phyloP scores from a whole-genome alignment of 768 basidiomycete species.

The Lactarius sanguifluus region DNA sequence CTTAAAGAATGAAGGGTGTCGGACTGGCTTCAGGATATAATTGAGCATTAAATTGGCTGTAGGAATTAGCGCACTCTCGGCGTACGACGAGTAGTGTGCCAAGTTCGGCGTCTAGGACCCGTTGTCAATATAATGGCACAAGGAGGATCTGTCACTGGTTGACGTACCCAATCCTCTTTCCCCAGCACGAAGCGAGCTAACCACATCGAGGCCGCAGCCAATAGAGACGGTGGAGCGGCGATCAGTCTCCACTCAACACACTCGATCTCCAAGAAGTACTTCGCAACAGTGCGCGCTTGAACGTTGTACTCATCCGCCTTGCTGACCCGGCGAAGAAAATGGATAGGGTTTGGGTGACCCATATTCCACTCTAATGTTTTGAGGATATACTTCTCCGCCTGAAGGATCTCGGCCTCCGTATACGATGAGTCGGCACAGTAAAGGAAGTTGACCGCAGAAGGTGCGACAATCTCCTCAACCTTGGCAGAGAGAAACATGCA shows the following conservation, averaged over 20 bases:
- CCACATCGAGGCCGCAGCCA: slow-evolving; percentile 87
- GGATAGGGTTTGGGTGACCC: slow-evolving; percentile 84
- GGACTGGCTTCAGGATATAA: slow-evolving; percentile 72
- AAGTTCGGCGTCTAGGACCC: slow-evolving; percentile 71
- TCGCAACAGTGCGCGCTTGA: slow-evolving; percentile 81
- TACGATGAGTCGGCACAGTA: slow-evolving; percentile 78
- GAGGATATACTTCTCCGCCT: slow-evolving; percentile 86
- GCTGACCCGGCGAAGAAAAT: slow-evolving; percentile 84
- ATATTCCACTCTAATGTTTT: slow-evolving; percentile 86
- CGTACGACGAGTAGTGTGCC: slow-evolving; percentile 84
- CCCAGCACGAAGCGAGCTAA: slow-evolving; percentile 77
- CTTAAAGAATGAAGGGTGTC: slow-evolving; percentile 77
- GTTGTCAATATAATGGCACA: slow-evolving; percentile 22
- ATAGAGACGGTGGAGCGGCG: slow-evolving; percentile 66
- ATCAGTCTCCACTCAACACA: slow-evolving; percentile 81
- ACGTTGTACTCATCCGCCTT: slow-evolving; percentile 93
- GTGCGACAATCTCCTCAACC: slow-evolving; percentile 90
- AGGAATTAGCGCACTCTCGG: slow-evolving; percentile 75
- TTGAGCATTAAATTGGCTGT: slow-evolving; percentile 86
- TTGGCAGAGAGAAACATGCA: slow-evolving; percentile 88
- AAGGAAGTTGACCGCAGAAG: slow-evolving; percentile 78
- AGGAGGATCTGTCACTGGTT: neutral
- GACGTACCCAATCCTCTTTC: slow-evolving; percentile 81
- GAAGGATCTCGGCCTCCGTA: slow-evolving; percentile 75
- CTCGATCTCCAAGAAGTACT: slow-evolving; percentile 87